Evolutionary conservation across 1,284 basidiomycete species (phyloP).

Genomic region (Hortiboletus rubellus): DNA sequence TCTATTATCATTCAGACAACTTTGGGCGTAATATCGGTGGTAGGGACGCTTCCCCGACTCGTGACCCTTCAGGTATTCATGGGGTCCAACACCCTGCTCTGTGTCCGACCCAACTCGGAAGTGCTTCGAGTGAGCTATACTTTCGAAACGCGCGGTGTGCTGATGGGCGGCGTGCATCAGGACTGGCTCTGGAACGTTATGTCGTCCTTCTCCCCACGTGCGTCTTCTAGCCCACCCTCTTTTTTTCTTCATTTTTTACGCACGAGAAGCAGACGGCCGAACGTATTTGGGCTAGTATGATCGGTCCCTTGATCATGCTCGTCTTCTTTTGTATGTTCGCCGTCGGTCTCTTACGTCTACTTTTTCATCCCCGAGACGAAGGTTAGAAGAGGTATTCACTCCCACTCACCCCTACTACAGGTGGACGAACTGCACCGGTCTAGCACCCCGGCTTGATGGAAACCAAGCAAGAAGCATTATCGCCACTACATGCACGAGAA

Average conservation of each 20-base stretch:
- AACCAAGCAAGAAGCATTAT: slow-evolving; percentile 26
- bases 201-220: slow-evolving; percentile 51
- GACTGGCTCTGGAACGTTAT: slow-evolving; percentile 65
- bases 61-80: slow-evolving; percentile 20
- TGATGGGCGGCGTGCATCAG: slow-evolving; percentile 13
- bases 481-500: slow-evolving; percentile 23
- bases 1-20: slow-evolving; percentile 76
- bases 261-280: not conserved
- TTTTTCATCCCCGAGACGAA: slow-evolving; percentile 32
- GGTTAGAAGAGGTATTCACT: slow-evolving; percentile 28
- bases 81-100: slow-evolving; percentile 59
- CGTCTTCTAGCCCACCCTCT: not conserved
- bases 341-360: slow-evolving; percentile 60
- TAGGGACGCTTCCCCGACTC: slow-evolving; percentile 53
- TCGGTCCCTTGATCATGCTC: slow-evolving; percentile 74
- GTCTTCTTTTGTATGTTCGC: slow-evolving; percentile 77
- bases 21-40: slow-evolving; percentile 67
- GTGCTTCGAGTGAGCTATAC: slow-evolving; percentile 46
- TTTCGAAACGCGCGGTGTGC: not conserved
- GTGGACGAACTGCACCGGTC: slow-evolving; percentile 34
- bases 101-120: slow-evolving; percentile 62
- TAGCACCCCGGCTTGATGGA: slow-evolving; percentile 25
- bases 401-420: slow-evolving; percentile 7
- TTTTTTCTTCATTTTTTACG: too few relatives aligned
- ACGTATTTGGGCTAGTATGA: slow-evolving; percentile 38